phyloP scores from a whole-genome alignment of 2,329 filamentous ascomycete genomes.

The Colletotrichum liriopes region DNA sequence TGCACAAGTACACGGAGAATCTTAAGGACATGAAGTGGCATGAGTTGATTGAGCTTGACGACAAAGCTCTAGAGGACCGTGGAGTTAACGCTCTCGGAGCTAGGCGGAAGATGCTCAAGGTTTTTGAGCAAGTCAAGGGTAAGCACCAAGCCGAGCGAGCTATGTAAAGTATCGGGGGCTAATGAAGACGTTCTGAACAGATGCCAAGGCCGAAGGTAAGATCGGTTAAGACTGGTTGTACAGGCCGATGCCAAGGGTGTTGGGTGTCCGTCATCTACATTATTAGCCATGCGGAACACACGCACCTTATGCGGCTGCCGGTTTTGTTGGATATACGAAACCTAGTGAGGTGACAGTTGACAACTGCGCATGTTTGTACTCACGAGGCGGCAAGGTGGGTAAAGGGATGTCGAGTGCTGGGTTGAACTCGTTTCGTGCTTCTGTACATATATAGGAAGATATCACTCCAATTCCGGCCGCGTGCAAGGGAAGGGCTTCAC shows the following conservation, averaged over 20 bases:
- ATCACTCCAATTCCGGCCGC: constrained; percentile 1
- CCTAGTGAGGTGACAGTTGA: background rate
- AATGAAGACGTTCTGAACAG: constrained; percentile 17
- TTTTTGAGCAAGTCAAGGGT: constrained; percentile 96
- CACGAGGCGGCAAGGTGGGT: background rate
- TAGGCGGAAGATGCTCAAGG: constrained; percentile 98
- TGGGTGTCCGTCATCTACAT: background rate
- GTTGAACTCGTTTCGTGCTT: constrained; percentile 27
- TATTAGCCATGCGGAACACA: background rate
- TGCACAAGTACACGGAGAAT: constrained; percentile 99
- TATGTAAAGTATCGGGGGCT: background rate
- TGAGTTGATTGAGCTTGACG: constrained; percentile 91
- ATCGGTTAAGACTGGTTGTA: constrained; percentile 59
- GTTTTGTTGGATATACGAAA: constrained; percentile 7
- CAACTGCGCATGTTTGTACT: background rate
- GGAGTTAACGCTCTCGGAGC: constrained; percentile 97
- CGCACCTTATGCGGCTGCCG: background rate
- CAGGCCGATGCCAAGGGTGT: background rate
- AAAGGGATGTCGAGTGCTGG: background rate
- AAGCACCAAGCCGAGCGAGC: constrained; percentile 46
- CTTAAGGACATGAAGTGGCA: constrained; percentile 98
- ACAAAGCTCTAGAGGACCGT: constrained; percentile 91
- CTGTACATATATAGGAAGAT: constrained; percentile 36
- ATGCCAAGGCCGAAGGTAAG: constrained; percentile 75
- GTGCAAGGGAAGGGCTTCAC: background rate